Conservation (phyloP, 208 protist genomes). For the Leishmania major region DNA sequence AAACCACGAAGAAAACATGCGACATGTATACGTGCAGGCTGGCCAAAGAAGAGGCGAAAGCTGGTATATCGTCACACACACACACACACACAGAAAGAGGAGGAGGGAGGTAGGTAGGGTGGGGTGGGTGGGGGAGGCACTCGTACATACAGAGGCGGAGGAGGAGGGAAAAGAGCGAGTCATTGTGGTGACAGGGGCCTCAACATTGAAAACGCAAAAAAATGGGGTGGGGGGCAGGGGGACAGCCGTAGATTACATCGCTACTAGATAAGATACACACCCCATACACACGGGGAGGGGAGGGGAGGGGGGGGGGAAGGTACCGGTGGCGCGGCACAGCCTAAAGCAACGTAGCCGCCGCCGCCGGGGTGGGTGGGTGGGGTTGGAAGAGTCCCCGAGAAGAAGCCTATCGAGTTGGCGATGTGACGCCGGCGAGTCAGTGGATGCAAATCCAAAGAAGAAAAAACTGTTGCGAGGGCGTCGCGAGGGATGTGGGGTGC, state of each 20-base stretch:
- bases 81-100: background rate
- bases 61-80: background rate
- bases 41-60: background rate
- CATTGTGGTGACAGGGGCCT: background rate
- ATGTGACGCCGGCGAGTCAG: background rate
- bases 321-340: too few species aligned
- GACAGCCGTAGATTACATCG: background rate
- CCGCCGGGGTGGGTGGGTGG: background rate
- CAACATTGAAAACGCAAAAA: too few species aligned
- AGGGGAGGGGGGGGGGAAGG: too few species aligned
- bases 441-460: too few species aligned
- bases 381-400: background rate
- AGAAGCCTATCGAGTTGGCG: background rate
- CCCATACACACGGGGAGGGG: background rate
- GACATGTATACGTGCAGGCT: too few species aligned
- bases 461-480: background rate
- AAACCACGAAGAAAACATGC: too few species aligned
- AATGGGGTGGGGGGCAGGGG: too few species aligned
- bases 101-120: background rate
- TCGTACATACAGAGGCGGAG: background rate
- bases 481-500: background rate
- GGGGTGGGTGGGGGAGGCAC: background rate
- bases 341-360: too few species aligned
- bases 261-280: background rate
- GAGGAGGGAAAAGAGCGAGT: background rate